Evolutionary conservation across 2,329 filamentous ascomycete species (phyloP).

Genomic region (Microcera coccophila): DNA sequence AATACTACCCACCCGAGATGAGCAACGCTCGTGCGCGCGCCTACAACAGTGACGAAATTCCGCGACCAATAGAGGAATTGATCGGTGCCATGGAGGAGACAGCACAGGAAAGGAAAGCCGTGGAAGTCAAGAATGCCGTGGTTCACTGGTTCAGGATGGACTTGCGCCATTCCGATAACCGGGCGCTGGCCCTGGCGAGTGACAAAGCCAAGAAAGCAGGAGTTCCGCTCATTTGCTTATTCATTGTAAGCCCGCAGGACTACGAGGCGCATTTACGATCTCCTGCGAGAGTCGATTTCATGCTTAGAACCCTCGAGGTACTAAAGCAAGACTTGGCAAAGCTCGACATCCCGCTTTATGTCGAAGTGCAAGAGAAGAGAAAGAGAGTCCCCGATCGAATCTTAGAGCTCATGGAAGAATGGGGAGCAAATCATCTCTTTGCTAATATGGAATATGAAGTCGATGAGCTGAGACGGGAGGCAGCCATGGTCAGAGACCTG

Average conservation of each 20-base stretch:
- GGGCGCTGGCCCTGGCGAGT: constrained; percentile 62
- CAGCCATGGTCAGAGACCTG: constrained; percentile 57
- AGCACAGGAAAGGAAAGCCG: constrained; percentile 44
- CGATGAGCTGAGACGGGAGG: constrained; percentile 79
- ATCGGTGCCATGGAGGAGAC: constrained; percentile 60
- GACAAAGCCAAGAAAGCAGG: constrained; percentile 61
- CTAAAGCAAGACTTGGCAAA: constrained; percentile 63
- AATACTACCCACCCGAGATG: constrained; percentile 86
- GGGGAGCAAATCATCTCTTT: constrained; percentile 71
- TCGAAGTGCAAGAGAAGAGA: constrained; percentile 67
- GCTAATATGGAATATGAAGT: constrained; percentile 90
- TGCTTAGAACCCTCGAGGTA: constrained; percentile 64
- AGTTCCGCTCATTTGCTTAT: constrained; percentile 71
- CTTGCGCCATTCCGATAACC: constrained; percentile 70
- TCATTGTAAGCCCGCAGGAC: constrained; percentile 78
- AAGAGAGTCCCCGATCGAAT: constrained; percentile 59
- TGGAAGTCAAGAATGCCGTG: constrained; percentile 58
- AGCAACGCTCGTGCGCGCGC: constrained; percentile 70
- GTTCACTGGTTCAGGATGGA: constrained; percentile 93
- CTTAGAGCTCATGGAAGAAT: constrained; percentile 62
- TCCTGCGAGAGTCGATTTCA: constrained; percentile 73
- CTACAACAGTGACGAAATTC: constrained; percentile 66
- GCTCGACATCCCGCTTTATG: constrained; percentile 72
- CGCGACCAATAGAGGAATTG: constrained; percentile 69
- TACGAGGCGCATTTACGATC: constrained; percentile 75